phyloP scores from a whole-genome alignment of 2,329 filamentous ascomycete genomes.

The Paraconiothyrium brasiliense region DNA sequence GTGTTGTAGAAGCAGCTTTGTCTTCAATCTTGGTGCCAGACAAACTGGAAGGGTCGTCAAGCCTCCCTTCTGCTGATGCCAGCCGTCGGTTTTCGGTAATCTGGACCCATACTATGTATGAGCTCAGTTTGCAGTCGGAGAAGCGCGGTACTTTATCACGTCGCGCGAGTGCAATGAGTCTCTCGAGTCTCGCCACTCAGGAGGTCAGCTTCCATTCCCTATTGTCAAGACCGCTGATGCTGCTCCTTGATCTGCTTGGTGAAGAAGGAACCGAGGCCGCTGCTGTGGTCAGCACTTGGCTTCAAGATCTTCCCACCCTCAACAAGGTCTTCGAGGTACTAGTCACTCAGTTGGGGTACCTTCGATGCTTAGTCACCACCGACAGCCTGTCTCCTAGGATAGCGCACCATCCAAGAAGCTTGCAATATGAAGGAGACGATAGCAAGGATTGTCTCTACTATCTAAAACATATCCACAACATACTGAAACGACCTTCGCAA shows the following conservation, averaged over 20 bases:
- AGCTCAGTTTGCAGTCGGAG: constrained; percentile 47
- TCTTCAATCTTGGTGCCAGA: constrained; percentile 67
- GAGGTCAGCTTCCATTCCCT: constrained; percentile 73
- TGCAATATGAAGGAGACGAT: constrained; percentile 62
- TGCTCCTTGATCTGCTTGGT: constrained; percentile 80
- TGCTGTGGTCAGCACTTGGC: constrained; percentile 81
- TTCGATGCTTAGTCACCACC: constrained; percentile 37
- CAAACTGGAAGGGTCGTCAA: constrained; percentile 4
- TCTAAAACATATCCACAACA: constrained; percentile 75
- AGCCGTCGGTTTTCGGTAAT: constrained; percentile 77
- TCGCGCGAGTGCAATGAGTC: constrained; percentile 42
- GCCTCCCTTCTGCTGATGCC: constrained; percentile 56
- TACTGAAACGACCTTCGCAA: constrained; percentile 74
- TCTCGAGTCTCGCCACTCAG: constrained; percentile 35
- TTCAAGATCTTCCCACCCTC: constrained; percentile 69
- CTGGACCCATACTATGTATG: constrained; percentile 76
- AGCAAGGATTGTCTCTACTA: constrained; percentile 82
- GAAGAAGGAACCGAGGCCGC: constrained; percentile 78
- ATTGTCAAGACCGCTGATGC: constrained; percentile 80
- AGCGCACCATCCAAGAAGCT: constrained; percentile 1
- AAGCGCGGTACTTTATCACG: constrained; percentile 41
- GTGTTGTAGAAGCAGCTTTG: constrained; percentile 83
- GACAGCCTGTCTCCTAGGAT: constrained; percentile 29
- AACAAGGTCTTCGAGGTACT: constrained; percentile 57
- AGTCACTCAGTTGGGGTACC: constrained; percentile 40